Conservation (phyloP, 108 stramenopile species). For the Schizochytrium sp. region DNA sequence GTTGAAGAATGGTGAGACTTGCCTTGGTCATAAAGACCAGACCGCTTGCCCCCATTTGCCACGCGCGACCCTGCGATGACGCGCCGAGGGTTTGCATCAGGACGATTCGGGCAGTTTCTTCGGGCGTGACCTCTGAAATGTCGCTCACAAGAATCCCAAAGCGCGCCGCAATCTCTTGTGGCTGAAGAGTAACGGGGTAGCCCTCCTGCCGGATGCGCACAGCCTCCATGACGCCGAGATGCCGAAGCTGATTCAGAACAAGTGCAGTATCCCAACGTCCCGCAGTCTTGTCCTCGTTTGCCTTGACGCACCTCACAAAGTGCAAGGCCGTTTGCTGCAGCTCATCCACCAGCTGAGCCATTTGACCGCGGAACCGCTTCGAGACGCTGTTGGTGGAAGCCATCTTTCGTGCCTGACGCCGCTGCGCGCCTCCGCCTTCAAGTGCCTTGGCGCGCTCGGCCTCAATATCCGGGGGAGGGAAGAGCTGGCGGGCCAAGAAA, state of each 20-base stretch:
- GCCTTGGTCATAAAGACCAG: background rate
- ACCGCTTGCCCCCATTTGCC: background rate
- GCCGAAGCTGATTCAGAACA: background rate
- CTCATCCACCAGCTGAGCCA: constrained; percentile 39
- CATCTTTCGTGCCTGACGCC: background rate
- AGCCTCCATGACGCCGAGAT: background rate
- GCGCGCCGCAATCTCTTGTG: background rate
- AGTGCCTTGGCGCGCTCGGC: background rate
- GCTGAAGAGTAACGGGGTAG: background rate
- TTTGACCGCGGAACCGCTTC: constrained; percentile 6
- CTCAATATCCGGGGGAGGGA: background rate
- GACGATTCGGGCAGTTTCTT: background rate
- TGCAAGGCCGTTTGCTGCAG: constrained; percentile 43
- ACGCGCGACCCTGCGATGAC: background rate
- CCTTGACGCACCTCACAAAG: constrained; percentile 5
- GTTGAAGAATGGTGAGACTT: background rate
- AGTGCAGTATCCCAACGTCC: background rate
- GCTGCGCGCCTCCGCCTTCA: background rate
- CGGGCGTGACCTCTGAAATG: background rate
- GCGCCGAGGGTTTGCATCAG: background rate
- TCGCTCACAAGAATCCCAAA: background rate
- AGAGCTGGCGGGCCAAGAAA: background rate
- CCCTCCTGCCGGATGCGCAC: background rate
- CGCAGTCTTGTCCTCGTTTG: background rate
- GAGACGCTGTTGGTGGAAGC: background rate